Percentiles rank a stretch among this genome's conserved stretches.
Conservation (phyloP, 2,329 filamentous ascomycete genomes). For the Chaetomiaceae sp. region DNA sequence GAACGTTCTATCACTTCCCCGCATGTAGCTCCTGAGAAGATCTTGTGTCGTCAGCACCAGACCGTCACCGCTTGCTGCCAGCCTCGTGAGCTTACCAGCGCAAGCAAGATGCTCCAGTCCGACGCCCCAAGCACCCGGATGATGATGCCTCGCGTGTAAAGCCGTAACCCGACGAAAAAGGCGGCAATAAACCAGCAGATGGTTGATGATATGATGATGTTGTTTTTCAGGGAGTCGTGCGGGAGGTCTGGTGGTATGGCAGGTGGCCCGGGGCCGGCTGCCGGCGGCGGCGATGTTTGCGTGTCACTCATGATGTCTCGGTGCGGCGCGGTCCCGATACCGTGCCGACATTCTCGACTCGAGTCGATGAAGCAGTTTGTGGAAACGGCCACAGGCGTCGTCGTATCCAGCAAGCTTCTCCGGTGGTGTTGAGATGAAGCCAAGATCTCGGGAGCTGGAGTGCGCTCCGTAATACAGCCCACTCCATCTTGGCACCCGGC, state of each 20-base stretch:
- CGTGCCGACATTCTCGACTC: not conserved
- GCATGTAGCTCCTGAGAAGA: constrained; percentile 27
- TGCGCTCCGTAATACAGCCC: no score
- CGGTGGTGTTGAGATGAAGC: not conserved
- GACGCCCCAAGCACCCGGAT: constrained; percentile 35
- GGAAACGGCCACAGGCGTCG: no score
- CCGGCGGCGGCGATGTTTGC: not conserved
- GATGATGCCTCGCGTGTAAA: constrained; percentile 36
- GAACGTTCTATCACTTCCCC: constrained; percentile 25
- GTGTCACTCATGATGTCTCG: constrained; percentile 13
- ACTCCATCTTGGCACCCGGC: not conserved
- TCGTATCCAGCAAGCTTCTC: not conserved
- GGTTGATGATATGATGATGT: constrained; percentile 25
- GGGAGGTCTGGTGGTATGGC: constrained; percentile 14
- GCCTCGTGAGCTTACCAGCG: constrained; percentile 24
- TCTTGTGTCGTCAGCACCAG: not conserved
- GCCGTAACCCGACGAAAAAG: constrained; percentile 33
- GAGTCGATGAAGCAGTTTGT: no score
- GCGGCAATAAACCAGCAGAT: constrained; percentile 31
- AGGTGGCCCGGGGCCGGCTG: not conserved
- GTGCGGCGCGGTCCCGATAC: not conserved
- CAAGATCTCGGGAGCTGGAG: not conserved
- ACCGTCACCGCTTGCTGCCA: not conserved
- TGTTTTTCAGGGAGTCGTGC: constrained; percentile 21
- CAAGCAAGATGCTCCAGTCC: constrained; percentile 35